These are phyloP conservation scores for Spiromastix sp. DNA, from an alignment of 2,329 filamentous ascomycete species.

Conservation along the genomic window DNA sequence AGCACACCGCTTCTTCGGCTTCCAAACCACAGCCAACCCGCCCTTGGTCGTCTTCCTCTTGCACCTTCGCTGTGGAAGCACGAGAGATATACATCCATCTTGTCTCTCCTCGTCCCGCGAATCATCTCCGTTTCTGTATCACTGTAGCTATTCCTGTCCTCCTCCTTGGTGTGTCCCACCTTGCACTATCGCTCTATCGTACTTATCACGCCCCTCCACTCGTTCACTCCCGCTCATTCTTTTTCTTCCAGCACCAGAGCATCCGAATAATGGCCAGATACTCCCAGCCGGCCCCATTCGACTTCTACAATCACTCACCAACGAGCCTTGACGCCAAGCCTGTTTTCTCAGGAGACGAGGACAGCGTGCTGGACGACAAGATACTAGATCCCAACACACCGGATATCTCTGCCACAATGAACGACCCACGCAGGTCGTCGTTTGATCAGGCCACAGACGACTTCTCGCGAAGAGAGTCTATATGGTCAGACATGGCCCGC, in stretches of 20 bases:
- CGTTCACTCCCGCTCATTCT: conserved; percentile 3
- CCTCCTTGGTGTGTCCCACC: conserved; percentile 1
- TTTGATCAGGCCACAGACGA: conserved; percentile 38
- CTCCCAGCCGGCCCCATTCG: conserved; percentile 28
- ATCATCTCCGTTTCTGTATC: no score
- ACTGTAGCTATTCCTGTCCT: no score
- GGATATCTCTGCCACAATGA: conserved; percentile 38
- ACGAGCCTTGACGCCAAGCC: conserved; percentile 33
- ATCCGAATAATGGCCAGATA: conserved; percentile 32
- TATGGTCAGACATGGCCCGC: conserved; percentile 39
- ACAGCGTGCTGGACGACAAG: conserved; percentile 40
- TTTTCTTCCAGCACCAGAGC: conserved; percentile 14
- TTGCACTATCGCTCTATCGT: conserved; percentile 2
- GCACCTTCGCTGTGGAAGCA: no score
- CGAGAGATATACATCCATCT: no score
- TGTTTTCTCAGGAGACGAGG: conserved; percentile 37
- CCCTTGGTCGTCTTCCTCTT: conserved; percentile 5
- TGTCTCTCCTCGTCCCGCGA: no score
- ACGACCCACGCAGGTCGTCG: conserved; percentile 34
- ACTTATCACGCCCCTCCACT: conserved; percentile 2
- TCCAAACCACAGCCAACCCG: conserved; percentile 8
- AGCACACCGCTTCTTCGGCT: conserved; percentile 8
- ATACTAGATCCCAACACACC: conserved; percentile 40
- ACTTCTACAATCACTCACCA: conserved; percentile 35
- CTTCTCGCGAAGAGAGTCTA: conserved; percentile 42